A percentile compares a stretch with the other conserved stretches of the same genome.
Evolutionary conservation across 2,329 filamentous ascomycete genomes (phyloP).

Genomic region (Calonectria naviculata): DNA sequence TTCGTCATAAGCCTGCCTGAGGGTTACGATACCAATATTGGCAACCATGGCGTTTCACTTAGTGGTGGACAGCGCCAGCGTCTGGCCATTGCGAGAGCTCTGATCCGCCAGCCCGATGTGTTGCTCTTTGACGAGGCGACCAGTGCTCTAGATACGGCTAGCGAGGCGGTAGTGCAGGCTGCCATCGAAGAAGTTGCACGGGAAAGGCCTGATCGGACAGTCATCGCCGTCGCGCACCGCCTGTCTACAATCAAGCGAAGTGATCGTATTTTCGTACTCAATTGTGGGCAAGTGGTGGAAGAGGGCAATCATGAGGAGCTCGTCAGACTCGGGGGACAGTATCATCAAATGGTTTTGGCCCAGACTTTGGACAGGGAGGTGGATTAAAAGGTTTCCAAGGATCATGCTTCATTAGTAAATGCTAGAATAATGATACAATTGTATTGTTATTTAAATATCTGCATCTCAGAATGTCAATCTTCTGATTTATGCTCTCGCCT

Average conservation of each 20-base stretch:
- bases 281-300: neutral
- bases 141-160: neutral
- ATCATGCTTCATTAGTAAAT: too few relatives aligned
- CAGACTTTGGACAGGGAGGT: neutral
- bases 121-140: conserved; percentile 31
- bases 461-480: too few relatives aligned
- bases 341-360: neutral
- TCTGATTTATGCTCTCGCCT: too few relatives aligned
- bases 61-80: conserved; percentile 66
- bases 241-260: neutral
- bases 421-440: too few relatives aligned
- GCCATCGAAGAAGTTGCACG: neutral
- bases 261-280: neutral
- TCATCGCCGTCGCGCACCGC: neutral
- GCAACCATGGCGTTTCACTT: conserved; percentile 66
- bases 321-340: neutral
- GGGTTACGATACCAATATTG: conserved; percentile 57
- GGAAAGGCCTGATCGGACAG: neutral
- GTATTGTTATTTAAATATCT: too few relatives aligned
- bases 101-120: conserved; percentile 54
- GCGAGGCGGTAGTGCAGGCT: neutral
- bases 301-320: neutral
- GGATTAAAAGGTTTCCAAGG: too few relatives aligned
- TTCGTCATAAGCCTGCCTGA: conserved; percentile 63
- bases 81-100: conserved; percentile 63